Evolutionary conservation across 352 stramenopile species (phyloP).

Genomic region (Aphanomyces euteiches): DNA sequence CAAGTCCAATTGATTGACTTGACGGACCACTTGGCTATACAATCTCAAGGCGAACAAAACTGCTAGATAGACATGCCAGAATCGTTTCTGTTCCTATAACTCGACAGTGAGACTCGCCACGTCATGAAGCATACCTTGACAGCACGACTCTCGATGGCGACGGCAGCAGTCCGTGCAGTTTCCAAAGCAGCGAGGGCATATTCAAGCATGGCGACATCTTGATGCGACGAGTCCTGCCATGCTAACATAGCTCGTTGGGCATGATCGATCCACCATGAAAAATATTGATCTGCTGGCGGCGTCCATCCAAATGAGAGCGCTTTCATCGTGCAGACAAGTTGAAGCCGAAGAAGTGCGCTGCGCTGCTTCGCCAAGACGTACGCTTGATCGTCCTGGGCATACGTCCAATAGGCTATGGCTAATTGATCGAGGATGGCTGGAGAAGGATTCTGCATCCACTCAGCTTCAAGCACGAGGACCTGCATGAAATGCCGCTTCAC

Average conservation of each 20-base stretch:
- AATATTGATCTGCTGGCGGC: neutral
- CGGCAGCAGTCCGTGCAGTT: neutral
- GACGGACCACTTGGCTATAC: slow-evolving; percentile 21
- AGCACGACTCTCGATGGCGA: too few relatives aligned
- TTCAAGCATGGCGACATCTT: slow-evolving; percentile 13
- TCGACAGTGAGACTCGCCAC: too few relatives aligned
- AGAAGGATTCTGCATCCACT: neutral
- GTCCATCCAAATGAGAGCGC: slow-evolving; percentile 12
- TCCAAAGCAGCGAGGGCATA: slow-evolving; percentile 3
- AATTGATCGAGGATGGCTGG: slow-evolving; percentile 5
- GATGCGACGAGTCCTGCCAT: slow-evolving; percentile 2
- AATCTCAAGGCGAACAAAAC: slow-evolving; percentile 15
- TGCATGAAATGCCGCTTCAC: slow-evolving; percentile 20
- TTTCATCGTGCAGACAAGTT: slow-evolving; percentile 21
- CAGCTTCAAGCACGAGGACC: slow-evolving; percentile 24
- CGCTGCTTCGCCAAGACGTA: slow-evolving; percentile 4
- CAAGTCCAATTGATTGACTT: neutral
- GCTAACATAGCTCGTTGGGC: neutral
- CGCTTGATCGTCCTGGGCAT: neutral
- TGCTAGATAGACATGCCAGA: neutral
- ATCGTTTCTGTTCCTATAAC: neutral
- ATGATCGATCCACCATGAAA: slow-evolving; percentile 9
- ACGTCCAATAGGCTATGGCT: slow-evolving; percentile 10
- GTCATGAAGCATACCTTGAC: too few relatives aligned
- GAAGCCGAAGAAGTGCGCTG: neutral